Evolutionary conservation across 148 eudicot species (phyloP).

Genomic region (Euryodendron excelsum): DNA sequence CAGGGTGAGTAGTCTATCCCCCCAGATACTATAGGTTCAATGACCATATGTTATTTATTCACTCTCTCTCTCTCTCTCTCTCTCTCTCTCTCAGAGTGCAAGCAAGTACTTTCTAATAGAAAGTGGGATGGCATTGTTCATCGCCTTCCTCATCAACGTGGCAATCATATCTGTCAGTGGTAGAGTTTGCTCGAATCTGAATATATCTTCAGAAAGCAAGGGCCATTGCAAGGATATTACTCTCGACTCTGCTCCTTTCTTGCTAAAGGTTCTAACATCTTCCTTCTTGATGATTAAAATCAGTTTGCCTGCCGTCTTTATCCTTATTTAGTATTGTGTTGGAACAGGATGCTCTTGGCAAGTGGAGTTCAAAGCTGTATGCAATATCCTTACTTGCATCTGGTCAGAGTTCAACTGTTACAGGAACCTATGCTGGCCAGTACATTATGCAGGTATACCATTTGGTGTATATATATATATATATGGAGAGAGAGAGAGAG

Average conservation of each 20-base stretch:
- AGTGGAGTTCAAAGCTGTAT: slow-evolving; percentile 21
- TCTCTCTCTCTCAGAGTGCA: slow-evolving; percentile 6
- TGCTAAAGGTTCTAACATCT: slow-evolving; percentile 12
- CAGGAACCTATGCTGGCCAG: slow-evolving; percentile 16
- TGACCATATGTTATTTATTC: neutral
- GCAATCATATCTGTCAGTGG: slow-evolving; percentile 16
- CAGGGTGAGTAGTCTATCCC: neutral
- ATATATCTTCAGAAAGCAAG: neutral
- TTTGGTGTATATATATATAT: too few relatives aligned
- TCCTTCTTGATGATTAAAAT: neutral
- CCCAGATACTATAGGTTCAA: neutral
- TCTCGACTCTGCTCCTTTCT: slow-evolving; percentile 21
- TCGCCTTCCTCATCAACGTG: slow-evolving; percentile 16
- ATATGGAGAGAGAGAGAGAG: too few relatives aligned
- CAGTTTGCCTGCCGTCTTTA: too few relatives aligned
- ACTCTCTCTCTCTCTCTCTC: neutral
- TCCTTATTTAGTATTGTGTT: neutral
- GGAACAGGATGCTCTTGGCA: slow-evolving; percentile 3
- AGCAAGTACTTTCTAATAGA: slow-evolving; percentile 15
- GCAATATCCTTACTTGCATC: slow-evolving; percentile 21
- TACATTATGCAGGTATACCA: slow-evolving; percentile 7
- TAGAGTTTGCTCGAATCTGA: slow-evolving; percentile 5
- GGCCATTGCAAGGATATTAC: slow-evolving; percentile 4
- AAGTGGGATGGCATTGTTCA: slow-evolving; percentile 13
- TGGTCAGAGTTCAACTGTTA: slow-evolving; percentile 21